Percentiles rank a stretch among this genome's conserved stretches.
Conservation (phyloP, 2,329 filamentous ascomycete species). For the Neofusicoccum kwambonambiense region DNA sequence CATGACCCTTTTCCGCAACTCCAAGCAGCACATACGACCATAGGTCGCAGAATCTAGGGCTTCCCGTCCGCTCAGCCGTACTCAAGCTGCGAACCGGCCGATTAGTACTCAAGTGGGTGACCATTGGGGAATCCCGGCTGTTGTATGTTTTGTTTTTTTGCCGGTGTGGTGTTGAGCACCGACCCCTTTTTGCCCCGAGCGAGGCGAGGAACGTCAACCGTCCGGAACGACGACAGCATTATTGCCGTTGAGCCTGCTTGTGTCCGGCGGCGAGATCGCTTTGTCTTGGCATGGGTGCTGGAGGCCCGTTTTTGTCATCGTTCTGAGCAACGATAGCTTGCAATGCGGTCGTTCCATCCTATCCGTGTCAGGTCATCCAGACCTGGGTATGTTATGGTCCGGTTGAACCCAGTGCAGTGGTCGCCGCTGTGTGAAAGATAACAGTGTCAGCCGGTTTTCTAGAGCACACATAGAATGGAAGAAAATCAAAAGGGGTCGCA, state of each 20-base stretch:
- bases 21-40: background rate
- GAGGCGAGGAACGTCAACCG: background rate
- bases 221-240: background rate
- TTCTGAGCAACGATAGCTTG: background rate
- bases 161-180: background rate
- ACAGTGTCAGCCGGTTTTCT: background rate
- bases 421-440: background rate
- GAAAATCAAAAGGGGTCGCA: background rate
- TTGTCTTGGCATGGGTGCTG: no score
- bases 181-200: background rate
- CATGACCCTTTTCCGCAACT: background rate
- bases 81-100: background rate
- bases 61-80: background rate
- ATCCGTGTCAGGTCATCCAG: background rate
- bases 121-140: slow-evolving; percentile 6
- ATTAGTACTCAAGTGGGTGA: slow-evolving; percentile 6
- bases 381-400: background rate
- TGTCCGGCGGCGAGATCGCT: no score
- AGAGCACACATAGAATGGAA: background rate
- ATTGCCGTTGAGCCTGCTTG: background rate
- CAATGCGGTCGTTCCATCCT: slow-evolving; percentile 2
- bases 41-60: background rate
- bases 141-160: slow-evolving; percentile 1
- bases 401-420: background rate
- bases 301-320: no score